Evolutionary conservation across 257 asterid genomes (phyloP).

Genomic region (Solanum bulbocastanum): DNA sequence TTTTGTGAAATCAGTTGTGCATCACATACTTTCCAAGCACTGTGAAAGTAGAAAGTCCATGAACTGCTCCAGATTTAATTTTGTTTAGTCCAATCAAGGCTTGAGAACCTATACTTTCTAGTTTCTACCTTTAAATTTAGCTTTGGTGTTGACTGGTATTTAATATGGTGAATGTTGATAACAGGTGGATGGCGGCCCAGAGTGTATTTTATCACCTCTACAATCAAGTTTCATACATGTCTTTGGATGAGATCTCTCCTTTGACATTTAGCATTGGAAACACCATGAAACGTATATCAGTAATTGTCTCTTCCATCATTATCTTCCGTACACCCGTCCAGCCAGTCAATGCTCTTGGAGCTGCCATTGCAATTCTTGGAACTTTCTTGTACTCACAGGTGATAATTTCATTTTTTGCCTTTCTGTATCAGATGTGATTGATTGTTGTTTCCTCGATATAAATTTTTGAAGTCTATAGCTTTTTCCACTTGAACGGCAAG

Average conservation of each 20-base stretch:
- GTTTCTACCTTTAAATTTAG: not conserved
- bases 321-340: constrained; percentile 86
- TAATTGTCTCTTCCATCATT: constrained; percentile 86
- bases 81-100: too few relatives aligned
- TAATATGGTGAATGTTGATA: constrained; percentile 12
- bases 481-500: not conserved
- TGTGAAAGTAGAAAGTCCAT: too few relatives aligned
- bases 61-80: too few relatives aligned
- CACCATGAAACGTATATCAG: constrained; percentile 94
- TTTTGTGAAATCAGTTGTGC: not conserved
- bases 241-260: constrained; percentile 93
- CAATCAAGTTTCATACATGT: constrained; percentile 97
- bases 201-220: constrained; percentile 90
- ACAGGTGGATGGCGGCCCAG: constrained; percentile 97
- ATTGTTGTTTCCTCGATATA: not conserved
- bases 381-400: constrained; percentile 99
- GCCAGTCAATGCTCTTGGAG: constrained; percentile 97
- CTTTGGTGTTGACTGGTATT: constrained; percentile 4
- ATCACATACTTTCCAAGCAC: not conserved
- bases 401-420: constrained; percentile 5
- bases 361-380: constrained; percentile 86
- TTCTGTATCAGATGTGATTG: not conserved
- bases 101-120: too few relatives aligned
- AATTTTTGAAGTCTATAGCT: not conserved
- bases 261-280: constrained; percentile 91